Evolutionary conservation across 2,329 filamentous ascomycete genomes (phyloP).

Genomic region (Endoconidiophora laricicola): DNA sequence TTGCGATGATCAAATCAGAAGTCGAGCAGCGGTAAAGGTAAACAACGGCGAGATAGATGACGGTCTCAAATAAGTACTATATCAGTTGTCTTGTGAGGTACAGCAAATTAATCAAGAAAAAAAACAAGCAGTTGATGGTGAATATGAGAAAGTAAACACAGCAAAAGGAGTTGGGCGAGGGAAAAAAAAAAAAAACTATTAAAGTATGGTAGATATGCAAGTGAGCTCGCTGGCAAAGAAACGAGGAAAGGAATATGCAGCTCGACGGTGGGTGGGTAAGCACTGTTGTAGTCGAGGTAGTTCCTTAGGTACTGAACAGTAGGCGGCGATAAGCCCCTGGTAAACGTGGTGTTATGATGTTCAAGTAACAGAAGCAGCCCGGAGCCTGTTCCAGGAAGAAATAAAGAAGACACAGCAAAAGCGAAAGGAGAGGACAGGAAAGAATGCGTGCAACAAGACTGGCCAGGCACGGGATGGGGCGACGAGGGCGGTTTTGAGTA

Average conservation of each 20-base stretch:
- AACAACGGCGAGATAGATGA: background rate
- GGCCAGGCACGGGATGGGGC: background rate
- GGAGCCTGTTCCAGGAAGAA: constrained; percentile 1
- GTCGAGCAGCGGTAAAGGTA: background rate
- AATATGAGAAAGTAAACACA: background rate
- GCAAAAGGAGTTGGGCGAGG: background rate
- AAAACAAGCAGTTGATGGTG: background rate
- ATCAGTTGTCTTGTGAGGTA: background rate
- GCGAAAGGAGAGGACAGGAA: background rate
- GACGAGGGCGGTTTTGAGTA: no score
- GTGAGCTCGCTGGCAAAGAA: background rate
- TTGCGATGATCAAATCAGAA: background rate
- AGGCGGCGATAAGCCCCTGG: constrained; percentile 2
- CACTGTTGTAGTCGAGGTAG: background rate
- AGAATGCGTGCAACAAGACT: constrained; percentile 2
- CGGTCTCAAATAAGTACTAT: background rate
- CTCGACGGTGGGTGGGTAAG: background rate
- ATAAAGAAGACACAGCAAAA: background rate
- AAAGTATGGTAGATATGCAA: background rate
- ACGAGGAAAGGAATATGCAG: constrained; percentile 4
- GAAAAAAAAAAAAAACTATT: background rate
- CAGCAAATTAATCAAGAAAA: no score
- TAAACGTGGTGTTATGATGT: constrained; percentile 12
- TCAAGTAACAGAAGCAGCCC: background rate
- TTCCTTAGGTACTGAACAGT: background rate